Evolutionary conservation across 768 basidiomycete genomes (phyloP), one percentile per base, ranked within the genome.

Genomic region (Mycena rebaudengoi): DNA sequence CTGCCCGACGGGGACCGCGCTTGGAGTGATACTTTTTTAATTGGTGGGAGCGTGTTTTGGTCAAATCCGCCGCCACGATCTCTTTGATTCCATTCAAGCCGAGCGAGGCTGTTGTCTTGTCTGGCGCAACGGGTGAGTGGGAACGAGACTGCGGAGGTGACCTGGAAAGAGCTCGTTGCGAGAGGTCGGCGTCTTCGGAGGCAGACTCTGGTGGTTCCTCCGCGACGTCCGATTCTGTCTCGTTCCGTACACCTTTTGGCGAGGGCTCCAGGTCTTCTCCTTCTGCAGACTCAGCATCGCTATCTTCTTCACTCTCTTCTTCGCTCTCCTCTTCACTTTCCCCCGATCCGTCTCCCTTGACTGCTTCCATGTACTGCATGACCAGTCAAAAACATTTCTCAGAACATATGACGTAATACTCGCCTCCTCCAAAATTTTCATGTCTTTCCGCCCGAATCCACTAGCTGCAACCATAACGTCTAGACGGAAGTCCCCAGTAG

Each of bases 391-490:
- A 64, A 49, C 13, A 16, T 13, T 18, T 11, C n/a, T 30, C 51
- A 68, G 69, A 54, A 73, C 61, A 63, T 64, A 54, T 20, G 55
- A n/a, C n/a, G 53, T 45, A 52, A 50, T 71, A 75, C 86, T 71
- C 63, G 96, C 96, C 82, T 95, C 89, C 77, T 96, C 94, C 57
- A 98, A 79, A 40, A 86, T 78, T 71, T 88, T 87, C 83, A 93
- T 88, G 72, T 97, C 91, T 70, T 90, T 90, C 68, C 90, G 84
- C 63, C 88, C 89, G 76, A 97, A 98, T 25, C 97, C 97, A 80
- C 95, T 97, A 3, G 98, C 98, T 49, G 92, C 91, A 7, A 98
- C 96, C 67, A 94, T 85, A 20, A 98, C 89, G 79, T 99, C 98
- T 46, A 98, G 79, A 61, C 85, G 83, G 76, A 95, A 95, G n/a